Evolutionary conservation across 768 basidiomycete genomes (phyloP).

Genomic region (Lactarius quietus): DNA sequence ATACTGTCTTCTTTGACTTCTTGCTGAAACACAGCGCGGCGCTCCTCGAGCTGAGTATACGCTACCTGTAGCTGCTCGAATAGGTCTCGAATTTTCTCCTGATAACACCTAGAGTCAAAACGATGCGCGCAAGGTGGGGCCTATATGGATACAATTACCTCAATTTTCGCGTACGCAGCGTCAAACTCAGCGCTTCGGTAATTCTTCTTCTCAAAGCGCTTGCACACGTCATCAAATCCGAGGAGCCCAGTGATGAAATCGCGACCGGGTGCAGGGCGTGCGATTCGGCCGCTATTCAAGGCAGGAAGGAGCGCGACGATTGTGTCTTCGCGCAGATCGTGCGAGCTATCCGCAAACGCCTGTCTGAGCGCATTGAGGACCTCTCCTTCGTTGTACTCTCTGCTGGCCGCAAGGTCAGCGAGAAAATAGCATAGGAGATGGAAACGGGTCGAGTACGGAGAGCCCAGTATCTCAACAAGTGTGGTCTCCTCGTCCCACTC

Average conservation of each 20-base stretch:
- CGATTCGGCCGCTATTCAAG: neutral
- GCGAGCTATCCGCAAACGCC: constrained; percentile 17
- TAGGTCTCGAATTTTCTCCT: constrained; percentile 4
- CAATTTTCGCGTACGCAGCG: constrained; percentile 10
- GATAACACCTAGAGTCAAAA: neutral
- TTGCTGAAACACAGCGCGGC: neutral
- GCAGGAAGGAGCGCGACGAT: constrained; percentile 2
- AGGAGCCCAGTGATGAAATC: constrained; percentile 12
- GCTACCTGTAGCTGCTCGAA: constrained; percentile 8
- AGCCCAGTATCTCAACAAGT: constrained; percentile 14
- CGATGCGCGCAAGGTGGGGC: neutral
- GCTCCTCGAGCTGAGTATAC: constrained; percentile 10
- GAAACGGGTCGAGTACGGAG: neutral
- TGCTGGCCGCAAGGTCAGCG: constrained; percentile 5
- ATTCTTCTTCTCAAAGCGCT: constrained; percentile 13
- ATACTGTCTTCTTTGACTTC: constrained; percentile 18
- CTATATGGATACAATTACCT: constrained; percentile 1
- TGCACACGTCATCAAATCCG: constrained; percentile 20
- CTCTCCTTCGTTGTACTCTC: neutral
- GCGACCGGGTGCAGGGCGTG: constrained; percentile 12
- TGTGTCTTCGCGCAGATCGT: constrained; percentile 1
- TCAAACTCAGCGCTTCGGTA: neutral
- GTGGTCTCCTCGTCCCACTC: constrained; percentile 16
- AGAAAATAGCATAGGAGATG: neutral
- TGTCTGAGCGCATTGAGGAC: constrained; percentile 4